Percentiles rank a stretch among this genome's conserved stretches.
phyloP scores from a whole-genome alignment of 208 protist species.

The Crithidia mellificae region DNA sequence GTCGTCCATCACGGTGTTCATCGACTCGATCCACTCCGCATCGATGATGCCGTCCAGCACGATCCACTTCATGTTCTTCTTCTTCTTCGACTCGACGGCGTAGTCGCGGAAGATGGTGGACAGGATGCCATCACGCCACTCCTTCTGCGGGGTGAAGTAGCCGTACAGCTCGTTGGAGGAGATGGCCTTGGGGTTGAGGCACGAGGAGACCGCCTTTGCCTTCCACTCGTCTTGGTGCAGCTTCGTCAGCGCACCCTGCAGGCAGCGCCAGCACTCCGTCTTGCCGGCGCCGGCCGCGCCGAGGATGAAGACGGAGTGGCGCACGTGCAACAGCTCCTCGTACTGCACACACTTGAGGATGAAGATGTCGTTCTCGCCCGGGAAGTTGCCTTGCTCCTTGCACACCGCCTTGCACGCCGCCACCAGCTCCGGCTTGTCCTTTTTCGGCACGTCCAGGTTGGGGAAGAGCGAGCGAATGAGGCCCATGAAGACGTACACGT shows the following conservation, averaged over 20 bases:
- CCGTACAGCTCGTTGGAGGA: slow-evolving; percentile 98
- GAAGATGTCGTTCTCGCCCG: slow-evolving; percentile 98
- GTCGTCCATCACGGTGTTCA: slow-evolving; percentile 99
- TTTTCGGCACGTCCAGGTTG: slow-evolving; percentile 94
- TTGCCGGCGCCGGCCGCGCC: slow-evolving; percentile 96
- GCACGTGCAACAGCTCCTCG: slow-evolving; percentile 97
- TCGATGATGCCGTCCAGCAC: slow-evolving; percentile 99
- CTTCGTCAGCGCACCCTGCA: slow-evolving; percentile 92
- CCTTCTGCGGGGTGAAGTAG: slow-evolving; percentile 96
- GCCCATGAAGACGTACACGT: slow-evolving; percentile 98
- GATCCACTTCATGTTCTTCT: slow-evolving; percentile 97
- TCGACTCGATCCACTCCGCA: slow-evolving; percentile 99
- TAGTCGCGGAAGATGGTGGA: slow-evolving; percentile 96
- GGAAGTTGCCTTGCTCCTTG: slow-evolving; percentile 90
- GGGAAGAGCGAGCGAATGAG: slow-evolving; percentile 98
- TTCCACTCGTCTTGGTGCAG: slow-evolving; percentile 92
- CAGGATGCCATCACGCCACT: slow-evolving; percentile 97
- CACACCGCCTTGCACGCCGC: slow-evolving; percentile 91
- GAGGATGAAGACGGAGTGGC: slow-evolving; percentile 98
- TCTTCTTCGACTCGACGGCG: slow-evolving; percentile 94
- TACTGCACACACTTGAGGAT: slow-evolving; percentile 98
- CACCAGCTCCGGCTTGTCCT: slow-evolving; percentile 93
- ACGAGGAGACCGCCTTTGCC: slow-evolving; percentile 89
- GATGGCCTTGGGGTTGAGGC: slow-evolving; percentile 98
- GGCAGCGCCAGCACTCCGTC: slow-evolving; percentile 95